phyloP scores from a whole-genome alignment of 2,329 filamentous ascomycete species.

The Colletotrichum godetiae region DNA sequence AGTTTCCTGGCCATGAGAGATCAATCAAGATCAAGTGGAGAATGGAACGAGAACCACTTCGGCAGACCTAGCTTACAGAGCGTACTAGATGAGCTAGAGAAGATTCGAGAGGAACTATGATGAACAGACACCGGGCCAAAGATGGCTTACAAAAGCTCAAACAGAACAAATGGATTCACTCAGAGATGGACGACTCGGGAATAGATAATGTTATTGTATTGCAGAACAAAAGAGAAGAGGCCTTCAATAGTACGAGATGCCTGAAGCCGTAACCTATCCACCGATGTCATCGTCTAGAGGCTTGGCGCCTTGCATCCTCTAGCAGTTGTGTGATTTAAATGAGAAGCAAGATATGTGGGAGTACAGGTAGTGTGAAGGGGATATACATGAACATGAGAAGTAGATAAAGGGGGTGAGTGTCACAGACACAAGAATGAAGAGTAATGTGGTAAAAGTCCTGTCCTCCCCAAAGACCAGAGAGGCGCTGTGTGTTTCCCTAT shows the following conservation, averaged over 20 bases:
- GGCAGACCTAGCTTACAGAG: conserved; percentile 58
- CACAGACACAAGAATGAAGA: conserved; percentile 6
- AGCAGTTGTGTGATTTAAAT: neutral
- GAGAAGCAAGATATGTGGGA: neutral
- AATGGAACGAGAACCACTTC: conserved; percentile 64
- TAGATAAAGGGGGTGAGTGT: conserved; percentile 1
- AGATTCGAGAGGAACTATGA: conserved; percentile 40
- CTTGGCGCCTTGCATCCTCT: neutral
- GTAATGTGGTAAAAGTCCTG: neutral
- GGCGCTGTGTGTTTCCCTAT: neutral
- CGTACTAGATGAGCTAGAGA: conserved; percentile 44
- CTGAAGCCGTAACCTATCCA: neutral
- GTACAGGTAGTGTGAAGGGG: neutral
- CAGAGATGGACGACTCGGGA: neutral
- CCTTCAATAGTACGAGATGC: neutral
- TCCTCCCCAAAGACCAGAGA: neutral
- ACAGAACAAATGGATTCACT: neutral
- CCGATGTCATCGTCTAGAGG: neutral
- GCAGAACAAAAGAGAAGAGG: neutral
- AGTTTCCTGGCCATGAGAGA: conserved; percentile 56
- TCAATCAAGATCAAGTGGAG: conserved; percentile 48
- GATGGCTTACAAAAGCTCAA: neutral
- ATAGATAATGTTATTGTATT: conserved; percentile 1
- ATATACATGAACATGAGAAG: neutral
- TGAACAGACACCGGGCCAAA: neutral